Percentiles rank a stretch among this genome's conserved stretches.
These are phyloP conservation scores for Hyphochytrium catenoides DNA, from an alignment of 352 stramenopile species.

Conservation along the genomic window DNA sequence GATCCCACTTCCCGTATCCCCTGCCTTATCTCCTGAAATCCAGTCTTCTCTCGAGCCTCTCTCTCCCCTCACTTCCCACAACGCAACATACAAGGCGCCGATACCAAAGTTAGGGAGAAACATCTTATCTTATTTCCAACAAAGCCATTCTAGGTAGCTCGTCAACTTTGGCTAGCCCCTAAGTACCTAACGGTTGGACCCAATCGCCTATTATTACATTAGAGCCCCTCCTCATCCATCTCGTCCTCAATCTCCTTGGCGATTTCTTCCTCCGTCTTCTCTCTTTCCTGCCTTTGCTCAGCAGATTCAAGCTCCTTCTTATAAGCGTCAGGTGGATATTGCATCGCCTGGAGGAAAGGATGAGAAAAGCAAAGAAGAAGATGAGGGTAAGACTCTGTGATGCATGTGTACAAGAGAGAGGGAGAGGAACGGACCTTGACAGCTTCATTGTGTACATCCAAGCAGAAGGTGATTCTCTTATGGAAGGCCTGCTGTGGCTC, in stretches of 20 bases:
- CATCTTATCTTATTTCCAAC: no score
- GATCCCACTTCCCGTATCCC: no score
- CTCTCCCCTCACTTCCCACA: no score
- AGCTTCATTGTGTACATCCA: conserved; percentile 96
- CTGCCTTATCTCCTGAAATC: no score
- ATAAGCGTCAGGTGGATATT: conserved; percentile 90
- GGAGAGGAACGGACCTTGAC: conserved; percentile 38
- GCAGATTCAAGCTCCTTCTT: conserved; percentile 85
- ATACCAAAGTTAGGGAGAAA: no score
- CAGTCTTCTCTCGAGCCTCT: no score
- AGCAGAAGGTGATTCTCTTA: conserved; percentile 88
- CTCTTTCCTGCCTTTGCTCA: conserved; percentile 65
- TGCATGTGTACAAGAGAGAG: neutral
- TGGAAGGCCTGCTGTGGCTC: conserved; percentile 86
- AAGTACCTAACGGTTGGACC: no score
- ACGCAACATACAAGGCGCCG: no score
- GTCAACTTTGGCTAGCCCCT: no score
- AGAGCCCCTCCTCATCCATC: no score
- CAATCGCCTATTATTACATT: no score
- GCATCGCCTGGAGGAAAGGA: conserved; percentile 54
- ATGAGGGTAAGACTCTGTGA: neutral
- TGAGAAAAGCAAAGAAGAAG: neutral
- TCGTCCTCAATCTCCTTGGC: conserved; percentile 93
- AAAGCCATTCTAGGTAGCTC: no score
- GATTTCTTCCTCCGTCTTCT: conserved; percentile 79